Percentiles rank a stretch among this genome's conserved stretches.
Conservation (phyloP, 2,329 filamentous ascomycete species). For the Colletotrichum zoysiae region DNA sequence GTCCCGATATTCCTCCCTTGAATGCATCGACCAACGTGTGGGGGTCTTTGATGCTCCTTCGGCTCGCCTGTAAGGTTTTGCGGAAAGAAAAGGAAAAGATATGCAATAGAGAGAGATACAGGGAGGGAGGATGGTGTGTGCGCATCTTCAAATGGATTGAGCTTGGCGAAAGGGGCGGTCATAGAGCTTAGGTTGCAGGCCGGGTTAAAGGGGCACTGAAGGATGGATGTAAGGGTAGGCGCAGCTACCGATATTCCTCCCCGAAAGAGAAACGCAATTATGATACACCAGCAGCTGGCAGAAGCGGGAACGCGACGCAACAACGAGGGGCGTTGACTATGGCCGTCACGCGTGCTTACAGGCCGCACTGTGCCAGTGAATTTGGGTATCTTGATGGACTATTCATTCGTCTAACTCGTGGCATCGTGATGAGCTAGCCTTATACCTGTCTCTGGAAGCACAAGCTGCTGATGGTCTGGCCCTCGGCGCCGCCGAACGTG, state of each 20-base stretch:
- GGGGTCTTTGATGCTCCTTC: constrained; percentile 24
- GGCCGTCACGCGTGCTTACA: not conserved
- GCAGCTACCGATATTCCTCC: constrained; percentile 17
- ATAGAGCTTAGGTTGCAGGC: constrained; percentile 12
- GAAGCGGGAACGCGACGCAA: constrained; percentile 28
- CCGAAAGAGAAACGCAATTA: constrained; percentile 28
- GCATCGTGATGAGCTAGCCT: constrained; percentile 15
- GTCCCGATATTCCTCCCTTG: constrained; percentile 24
- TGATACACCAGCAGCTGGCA: constrained; percentile 38
- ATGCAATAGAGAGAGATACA: constrained; percentile 23
- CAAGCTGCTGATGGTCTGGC: constrained; percentile 88
- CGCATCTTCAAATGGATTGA: constrained; percentile 6
- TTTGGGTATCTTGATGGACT: constrained; percentile 22
- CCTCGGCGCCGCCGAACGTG: constrained; percentile 88
- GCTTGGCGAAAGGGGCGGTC: not conserved
- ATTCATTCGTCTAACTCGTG: constrained; percentile 25
- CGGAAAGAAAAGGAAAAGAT: constrained; percentile 6
- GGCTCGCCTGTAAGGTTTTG: constrained; percentile 25
- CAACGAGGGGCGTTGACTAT: constrained; percentile 1
- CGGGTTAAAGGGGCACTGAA: constrained; percentile 4
- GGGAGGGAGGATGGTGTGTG: constrained; percentile 14
- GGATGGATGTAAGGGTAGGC: constrained; percentile 14
- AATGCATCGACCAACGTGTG: constrained; percentile 33
- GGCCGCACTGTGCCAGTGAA: not conserved
- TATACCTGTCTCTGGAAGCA: constrained; percentile 72